A percentile compares a stretch with the other conserved stretches of the same genome.
Evolutionary conservation across 495 filamentous ascomycete species (phyloP).

Genomic region (Poronia punctata): DNA sequence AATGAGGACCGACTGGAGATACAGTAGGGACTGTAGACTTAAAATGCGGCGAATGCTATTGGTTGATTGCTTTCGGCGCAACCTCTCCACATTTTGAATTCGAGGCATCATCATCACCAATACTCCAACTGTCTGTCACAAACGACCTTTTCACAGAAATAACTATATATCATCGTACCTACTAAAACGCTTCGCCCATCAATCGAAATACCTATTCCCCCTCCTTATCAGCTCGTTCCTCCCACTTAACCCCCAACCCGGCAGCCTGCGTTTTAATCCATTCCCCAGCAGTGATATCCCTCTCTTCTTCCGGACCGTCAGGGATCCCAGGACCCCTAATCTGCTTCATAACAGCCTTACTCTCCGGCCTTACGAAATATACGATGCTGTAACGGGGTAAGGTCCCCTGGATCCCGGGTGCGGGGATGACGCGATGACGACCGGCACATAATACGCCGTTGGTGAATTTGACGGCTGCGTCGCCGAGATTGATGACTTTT

Average conservation of each 20-base stretch:
- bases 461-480: slow-evolving; percentile 58
- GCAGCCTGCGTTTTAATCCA: slow-evolving; percentile 43
- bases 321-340: slow-evolving; percentile 31
- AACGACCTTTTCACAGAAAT: too few relatives aligned
- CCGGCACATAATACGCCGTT: slow-evolving; percentile 53
- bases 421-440: slow-evolving; percentile 55
- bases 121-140: too few relatives aligned
- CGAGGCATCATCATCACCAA: too few relatives aligned
- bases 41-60: too few relatives aligned
- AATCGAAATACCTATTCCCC: too few relatives aligned
- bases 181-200: too few relatives aligned
- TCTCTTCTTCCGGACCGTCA: slow-evolving; percentile 18
- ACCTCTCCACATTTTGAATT: too few relatives aligned
- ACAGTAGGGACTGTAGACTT: too few relatives aligned
- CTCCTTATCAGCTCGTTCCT: neutral
- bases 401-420: slow-evolving; percentile 48
- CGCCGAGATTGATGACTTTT: slow-evolving; percentile 56
- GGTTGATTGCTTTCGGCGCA: too few relatives aligned
- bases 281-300: slow-evolving; percentile 39
- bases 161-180: too few relatives aligned
- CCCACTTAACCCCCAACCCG: slow-evolving; percentile 28
- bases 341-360: slow-evolving; percentile 45
- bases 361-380: slow-evolving; percentile 55
- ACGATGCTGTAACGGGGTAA: slow-evolving; percentile 51
- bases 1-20: too few relatives aligned